Evolutionary conservation across 208 protist genomes (phyloP).

Genomic region (Herpetomonas samuelpessoai): DNA sequence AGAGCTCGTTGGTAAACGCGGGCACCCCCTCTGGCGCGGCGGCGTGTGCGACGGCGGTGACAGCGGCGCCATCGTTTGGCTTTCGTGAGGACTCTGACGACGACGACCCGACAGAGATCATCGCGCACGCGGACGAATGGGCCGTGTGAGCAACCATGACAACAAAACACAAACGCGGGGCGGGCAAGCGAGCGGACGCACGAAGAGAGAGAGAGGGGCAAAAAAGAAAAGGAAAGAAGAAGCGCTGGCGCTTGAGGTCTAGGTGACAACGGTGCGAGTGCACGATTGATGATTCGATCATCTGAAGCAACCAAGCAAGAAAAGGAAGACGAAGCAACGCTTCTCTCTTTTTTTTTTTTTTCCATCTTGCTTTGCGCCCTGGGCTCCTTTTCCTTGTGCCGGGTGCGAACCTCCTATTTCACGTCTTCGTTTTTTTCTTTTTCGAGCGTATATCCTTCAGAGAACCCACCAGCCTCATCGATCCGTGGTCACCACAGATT

Average conservation of each 20-base stretch:
- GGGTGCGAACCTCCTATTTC: background rate
- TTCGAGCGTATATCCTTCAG: background rate
- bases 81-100: background rate
- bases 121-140: background rate
- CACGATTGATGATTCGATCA: too few species aligned
- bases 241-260: too few species aligned
- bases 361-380: background rate
- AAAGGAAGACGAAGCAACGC: background rate
- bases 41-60: too few species aligned
- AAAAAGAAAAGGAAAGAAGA: background rate
- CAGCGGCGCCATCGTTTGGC: too few species aligned
- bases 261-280: too few species aligned
- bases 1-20: too few species aligned
- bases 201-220: background rate
- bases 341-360: slow-evolving; percentile 4
- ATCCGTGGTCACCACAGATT: too few species aligned
- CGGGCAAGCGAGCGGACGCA: background rate
- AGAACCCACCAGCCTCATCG: too few species aligned
- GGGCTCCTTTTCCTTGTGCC: background rate
- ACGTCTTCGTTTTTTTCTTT: background rate
- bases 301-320: too few species aligned
- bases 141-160: background rate
- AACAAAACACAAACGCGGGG: background rate
- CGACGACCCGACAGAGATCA: background rate
- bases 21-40: too few species aligned